Evolutionary conservation across 345 rosid species (phyloP).

Genomic region (Abelmoschus esculentus): DNA sequence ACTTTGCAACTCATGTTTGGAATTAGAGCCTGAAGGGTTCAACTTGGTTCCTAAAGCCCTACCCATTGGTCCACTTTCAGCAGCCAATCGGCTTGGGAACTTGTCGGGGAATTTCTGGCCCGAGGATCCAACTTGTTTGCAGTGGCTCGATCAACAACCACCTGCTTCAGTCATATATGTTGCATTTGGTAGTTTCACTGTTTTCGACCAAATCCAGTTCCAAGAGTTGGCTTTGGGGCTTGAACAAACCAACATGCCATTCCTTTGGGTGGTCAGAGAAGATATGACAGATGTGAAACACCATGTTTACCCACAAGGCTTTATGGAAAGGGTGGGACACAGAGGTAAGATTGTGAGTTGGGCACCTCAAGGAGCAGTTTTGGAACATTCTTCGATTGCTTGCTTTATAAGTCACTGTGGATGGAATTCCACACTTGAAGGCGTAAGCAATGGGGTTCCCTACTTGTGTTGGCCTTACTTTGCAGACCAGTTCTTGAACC

Average conservation of each 20-base stretch:
- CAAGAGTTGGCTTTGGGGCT: slow-evolving; percentile 10
- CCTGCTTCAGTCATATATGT: slow-evolving; percentile 11
- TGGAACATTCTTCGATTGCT: slow-evolving; percentile 5
- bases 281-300: neutral
- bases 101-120: slow-evolving; percentile 3
- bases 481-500: slow-evolving; percentile 23
- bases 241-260: neutral
- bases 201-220: slow-evolving; percentile 4
- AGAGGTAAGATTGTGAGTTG: slow-evolving; percentile 3
- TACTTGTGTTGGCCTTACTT: slow-evolving; percentile 37
- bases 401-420: slow-evolving; percentile 31
- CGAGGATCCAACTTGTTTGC: slow-evolving; percentile 7
- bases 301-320: neutral
- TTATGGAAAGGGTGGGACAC: neutral
- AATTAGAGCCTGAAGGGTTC: slow-evolving; percentile 6
- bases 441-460: slow-evolving; percentile 26
- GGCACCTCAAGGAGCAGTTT: slow-evolving; percentile 9
- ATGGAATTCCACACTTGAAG: slow-evolving; percentile 37
- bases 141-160: slow-evolving; percentile 17
- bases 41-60: neutral
- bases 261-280: slow-evolving; percentile 10
- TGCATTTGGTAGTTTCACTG: slow-evolving; percentile 11
- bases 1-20: slow-evolving; percentile 17
- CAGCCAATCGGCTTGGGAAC: neutral
- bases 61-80: slow-evolving; percentile 1